Base-by-base conservation (phyloP, 73 alveolate genomes). In the Paramecium pentaurelia region DNA sequence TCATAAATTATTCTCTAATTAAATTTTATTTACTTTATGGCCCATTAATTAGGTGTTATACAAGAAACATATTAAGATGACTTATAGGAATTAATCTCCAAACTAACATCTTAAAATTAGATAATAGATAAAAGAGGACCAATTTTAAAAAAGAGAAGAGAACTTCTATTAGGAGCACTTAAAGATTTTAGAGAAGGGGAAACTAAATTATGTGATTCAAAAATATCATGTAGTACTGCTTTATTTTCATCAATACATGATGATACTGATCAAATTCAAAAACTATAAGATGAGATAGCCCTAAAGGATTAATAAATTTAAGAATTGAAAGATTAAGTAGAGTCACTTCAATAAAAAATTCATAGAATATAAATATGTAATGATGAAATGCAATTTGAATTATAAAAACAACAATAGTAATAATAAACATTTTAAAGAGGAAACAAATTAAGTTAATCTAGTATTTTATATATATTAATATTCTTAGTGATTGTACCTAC, bases 61-160 rank as follows among this genome's bases (percentile, higher is more conserved):
- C 84, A 64, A 64, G 84, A 64, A 64, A 64, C 84, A 64, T 64
- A 64, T 64, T 64, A 64, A 64, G 84, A 64, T 28, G 84, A 64
- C 49, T 12, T 64, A 3, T 64, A 64, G 84, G 84, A 18, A 12
- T 32, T 64, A 34, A 28, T 64, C 30, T 32, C 84, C 27, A 64
- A 28, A 64, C 7, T 64, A 5, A 32, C 28, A 32, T 0, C 51
- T 12, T 32, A 64, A 64, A 64, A 64, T 10, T 34, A 27, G 16
- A 40, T 64, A 5, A 64, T 64, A 25, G 47, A 64, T 64, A 64
- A 64, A 27, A 64, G 84, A 64, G 47, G 47, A 32, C 9, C 42
- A 2, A 32, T 34, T 32, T 34, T 64, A 32, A 64, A 64, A 34
- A 64, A 64, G 84, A 64, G 84, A 34, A 64, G 84, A 64, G 84